Evolutionary conservation across 176 grass and related monocot genomes (phyloP), one percentile per base, ranked within the genome.

Genomic region (Avena insularis): DNA sequence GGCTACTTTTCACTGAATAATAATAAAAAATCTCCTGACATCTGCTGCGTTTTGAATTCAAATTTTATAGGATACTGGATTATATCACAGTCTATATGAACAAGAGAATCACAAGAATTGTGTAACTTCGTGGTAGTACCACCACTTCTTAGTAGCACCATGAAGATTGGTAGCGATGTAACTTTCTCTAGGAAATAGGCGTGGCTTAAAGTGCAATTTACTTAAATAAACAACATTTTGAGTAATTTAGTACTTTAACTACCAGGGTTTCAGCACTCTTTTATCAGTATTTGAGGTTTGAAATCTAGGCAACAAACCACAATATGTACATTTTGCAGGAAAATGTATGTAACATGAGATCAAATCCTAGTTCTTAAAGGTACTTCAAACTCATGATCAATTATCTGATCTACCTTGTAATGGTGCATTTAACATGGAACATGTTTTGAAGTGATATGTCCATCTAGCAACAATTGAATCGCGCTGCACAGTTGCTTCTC

Each of bases 401-500:
- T 76, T 50, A 63, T 72, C 11, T 38, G 14, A 80, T 84, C 77
- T 88, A 91, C 86, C 90, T 88, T 85, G 50, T 77, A 85, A 53
- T 2, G 27, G 50, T 59, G 76, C 38, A 75, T 69, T 67, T 84
- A 56, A 40, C 10, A 72, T 35, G 8, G 49, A 84, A 84, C 75
- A 58, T n/a, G 69, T 67, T 55, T 79, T 56, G 9, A 64, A 78
- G n/a, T 84, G 57, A 1, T 73, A 79, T 77, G 46, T 71, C 46
- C 79, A 87, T 71, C 21, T 87, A 77, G 49, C 69, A 82, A 83
- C 20, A 74, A 72, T 27, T 83, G 60, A 86, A 68, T 70, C 20
- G 20, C 48, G 56, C 46, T 54, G 40, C 14, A 62, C 76, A 15
- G 20, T 82, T 51, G 16, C 40, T 82, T 86, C 71, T 71, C 50